Conservation (phyloP, 495 filamentous ascomycete genomes). For the Xylaria venustula region DNA sequence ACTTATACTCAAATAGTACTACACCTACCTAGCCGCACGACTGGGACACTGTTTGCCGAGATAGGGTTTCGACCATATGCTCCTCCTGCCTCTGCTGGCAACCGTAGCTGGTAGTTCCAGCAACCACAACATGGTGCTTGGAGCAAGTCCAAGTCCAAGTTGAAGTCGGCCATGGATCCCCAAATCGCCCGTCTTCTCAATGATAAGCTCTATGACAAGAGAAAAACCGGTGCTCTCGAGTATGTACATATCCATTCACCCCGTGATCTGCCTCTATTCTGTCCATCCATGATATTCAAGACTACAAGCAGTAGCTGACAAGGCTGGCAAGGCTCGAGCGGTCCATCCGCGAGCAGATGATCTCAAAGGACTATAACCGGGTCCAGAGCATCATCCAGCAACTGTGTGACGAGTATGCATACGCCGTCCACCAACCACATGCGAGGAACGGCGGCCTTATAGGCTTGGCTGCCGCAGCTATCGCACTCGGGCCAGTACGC, state of each 20-base stretch:
- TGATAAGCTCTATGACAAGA: slow-evolving; percentile 97
- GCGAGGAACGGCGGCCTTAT: slow-evolving; percentile 96
- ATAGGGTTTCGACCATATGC: neutral
- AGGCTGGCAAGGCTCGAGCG: slow-evolving; percentile 69
- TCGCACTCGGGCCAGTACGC: slow-evolving; percentile 88
- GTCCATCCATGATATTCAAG: neutral
- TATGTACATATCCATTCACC: slow-evolving; percentile 48
- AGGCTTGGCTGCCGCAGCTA: slow-evolving; percentile 92
- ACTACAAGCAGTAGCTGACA: slow-evolving; percentile 19
- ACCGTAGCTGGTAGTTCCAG: neutral
- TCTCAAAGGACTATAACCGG: slow-evolving; percentile 69
- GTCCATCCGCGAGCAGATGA: slow-evolving; percentile 81
- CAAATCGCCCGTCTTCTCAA: slow-evolving; percentile 87
- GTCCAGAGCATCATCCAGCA: slow-evolving; percentile 88
- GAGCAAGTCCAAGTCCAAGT: too few species aligned
- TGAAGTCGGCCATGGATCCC: slow-evolving; percentile 66
- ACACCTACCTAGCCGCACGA: neutral
- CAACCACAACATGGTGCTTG: too few species aligned
- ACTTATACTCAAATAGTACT: neutral
- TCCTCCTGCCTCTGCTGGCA: neutral
- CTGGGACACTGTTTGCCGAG: neutral
- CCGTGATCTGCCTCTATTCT: too few species aligned
- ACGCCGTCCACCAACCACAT: slow-evolving; percentile 95
- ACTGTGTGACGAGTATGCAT: slow-evolving; percentile 96
- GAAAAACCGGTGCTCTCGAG: slow-evolving; percentile 96